phyloP scores from a whole-genome alignment of 2,329 filamentous ascomycete species.

The Fusarium camptoceras region DNA sequence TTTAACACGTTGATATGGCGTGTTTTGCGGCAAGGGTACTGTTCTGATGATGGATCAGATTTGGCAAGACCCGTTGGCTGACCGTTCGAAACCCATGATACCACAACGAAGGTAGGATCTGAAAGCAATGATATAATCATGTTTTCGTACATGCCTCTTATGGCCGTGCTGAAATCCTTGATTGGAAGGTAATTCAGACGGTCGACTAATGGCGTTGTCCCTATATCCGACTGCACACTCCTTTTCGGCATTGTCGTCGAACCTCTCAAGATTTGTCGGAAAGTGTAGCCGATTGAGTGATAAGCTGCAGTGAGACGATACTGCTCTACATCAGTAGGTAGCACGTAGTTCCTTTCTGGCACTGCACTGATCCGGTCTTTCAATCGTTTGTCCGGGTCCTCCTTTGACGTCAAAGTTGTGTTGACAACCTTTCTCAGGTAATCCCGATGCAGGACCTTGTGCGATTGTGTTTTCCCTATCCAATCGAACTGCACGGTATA shows the following conservation, averaged over 20 bases:
- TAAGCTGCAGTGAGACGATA: conserved; percentile 1
- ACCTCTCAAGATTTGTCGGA: neutral
- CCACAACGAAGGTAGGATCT: fast-evolving
- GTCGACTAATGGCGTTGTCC: conserved; percentile 19
- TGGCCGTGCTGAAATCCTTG: neutral
- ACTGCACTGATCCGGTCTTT: conserved; percentile 14
- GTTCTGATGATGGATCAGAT: neutral
- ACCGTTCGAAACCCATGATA: neutral
- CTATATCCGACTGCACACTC: no score
- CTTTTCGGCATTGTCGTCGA: fast-evolving
- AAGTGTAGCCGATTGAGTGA: neutral
- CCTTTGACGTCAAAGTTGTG: neutral
- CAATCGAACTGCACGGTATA: conserved; percentile 6
- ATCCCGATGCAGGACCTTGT: fast-evolving
- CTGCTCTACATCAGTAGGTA: fast-evolving
- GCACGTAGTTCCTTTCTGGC: neutral
- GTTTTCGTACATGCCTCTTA: neutral
- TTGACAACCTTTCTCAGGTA: neutral
- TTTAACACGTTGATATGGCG: neutral
- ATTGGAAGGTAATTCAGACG: neutral
- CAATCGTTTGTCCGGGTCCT: neutral
- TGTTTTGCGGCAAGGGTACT: neutral
- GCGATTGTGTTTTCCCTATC: neutral
- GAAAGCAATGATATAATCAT: neutral
- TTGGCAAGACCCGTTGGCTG: fast-evolving